Evolutionary conservation across 257 asterid species (phyloP).

Genomic region (Solanum medicagineum): DNA sequence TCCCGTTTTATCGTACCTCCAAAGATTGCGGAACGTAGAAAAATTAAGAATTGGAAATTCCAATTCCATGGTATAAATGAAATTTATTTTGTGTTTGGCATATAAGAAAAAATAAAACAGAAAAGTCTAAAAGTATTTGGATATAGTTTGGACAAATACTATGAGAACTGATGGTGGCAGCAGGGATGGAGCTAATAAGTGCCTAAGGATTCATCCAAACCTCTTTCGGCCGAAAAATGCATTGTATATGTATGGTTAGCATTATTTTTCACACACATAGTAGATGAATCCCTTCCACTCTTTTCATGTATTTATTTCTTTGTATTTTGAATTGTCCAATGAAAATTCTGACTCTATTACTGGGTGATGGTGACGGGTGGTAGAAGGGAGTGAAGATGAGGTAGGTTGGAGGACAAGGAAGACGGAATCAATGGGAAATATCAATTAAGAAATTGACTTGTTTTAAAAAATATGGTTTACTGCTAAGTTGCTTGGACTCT

Average conservation of each 20-base stretch:
- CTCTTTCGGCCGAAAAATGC: too few relatives aligned
- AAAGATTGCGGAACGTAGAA: not conserved
- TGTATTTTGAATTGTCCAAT: too few relatives aligned
- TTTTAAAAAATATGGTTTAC: not conserved
- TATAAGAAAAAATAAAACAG: not conserved
- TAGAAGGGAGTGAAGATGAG: not conserved
- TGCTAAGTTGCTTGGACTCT: not conserved
- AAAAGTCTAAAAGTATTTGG: not conserved
- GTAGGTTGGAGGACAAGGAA: not conserved
- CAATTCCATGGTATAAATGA: not conserved
- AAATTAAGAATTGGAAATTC: not conserved
- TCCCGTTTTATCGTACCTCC: not conserved
- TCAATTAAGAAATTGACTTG: not conserved
- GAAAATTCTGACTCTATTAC: too few relatives aligned
- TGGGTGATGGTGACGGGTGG: too few relatives aligned
- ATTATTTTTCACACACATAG: too few relatives aligned
- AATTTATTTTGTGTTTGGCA: not conserved
- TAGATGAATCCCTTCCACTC: too few relatives aligned
- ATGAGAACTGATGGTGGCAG: too few relatives aligned
- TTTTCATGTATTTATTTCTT: too few relatives aligned
- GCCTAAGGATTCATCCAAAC: too few relatives aligned
- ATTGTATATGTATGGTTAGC: too few relatives aligned
- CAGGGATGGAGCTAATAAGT: too few relatives aligned
- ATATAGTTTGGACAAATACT: not conserved
- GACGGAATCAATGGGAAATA: not conserved